Percentiles rank a stretch among this genome's conserved stretches.
Evolutionary conservation across 495 filamentous ascomycete species (phyloP).

Genomic region (Jackrogersella minutella): DNA sequence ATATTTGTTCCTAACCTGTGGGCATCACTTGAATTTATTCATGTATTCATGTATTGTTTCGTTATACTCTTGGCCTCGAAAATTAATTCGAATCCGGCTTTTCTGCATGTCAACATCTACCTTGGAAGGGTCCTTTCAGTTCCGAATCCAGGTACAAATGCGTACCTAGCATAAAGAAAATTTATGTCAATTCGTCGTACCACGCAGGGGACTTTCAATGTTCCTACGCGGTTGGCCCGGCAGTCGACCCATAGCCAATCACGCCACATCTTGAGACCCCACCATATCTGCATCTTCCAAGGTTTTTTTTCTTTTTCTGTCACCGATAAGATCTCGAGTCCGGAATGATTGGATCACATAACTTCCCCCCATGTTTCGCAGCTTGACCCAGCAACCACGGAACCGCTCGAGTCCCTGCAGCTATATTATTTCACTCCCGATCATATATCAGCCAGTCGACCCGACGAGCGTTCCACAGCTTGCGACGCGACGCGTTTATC

Average conservation of each 20-base stretch:
- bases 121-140: neutral
- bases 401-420: constrained; percentile 7
- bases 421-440: neutral
- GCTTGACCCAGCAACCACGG: constrained; percentile 33
- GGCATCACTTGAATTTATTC: neutral
- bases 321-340: constrained; percentile 20
- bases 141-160: constrained; percentile 11
- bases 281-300: constrained; percentile 4
- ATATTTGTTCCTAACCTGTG: neutral
- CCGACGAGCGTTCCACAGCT: neutral
- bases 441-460: constrained; percentile 2
- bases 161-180: neutral
- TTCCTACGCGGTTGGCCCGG: constrained; percentile 29
- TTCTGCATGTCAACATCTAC: constrained; percentile 6
- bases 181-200: neutral
- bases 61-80: neutral
- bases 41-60: neutral
- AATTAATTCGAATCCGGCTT: constrained; percentile 12
- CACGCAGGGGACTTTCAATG: neutral
- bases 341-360: constrained; percentile 24
- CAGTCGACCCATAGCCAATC: constrained; percentile 29
- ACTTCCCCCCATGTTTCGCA: constrained; percentile 6
- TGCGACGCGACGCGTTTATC: constrained; percentile 3
- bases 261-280: neutral
- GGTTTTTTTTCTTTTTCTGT: neutral